phyloP scores from a whole-genome alignment of 108 stramenopile genomes.

The Skeletonema costatum region DNA sequence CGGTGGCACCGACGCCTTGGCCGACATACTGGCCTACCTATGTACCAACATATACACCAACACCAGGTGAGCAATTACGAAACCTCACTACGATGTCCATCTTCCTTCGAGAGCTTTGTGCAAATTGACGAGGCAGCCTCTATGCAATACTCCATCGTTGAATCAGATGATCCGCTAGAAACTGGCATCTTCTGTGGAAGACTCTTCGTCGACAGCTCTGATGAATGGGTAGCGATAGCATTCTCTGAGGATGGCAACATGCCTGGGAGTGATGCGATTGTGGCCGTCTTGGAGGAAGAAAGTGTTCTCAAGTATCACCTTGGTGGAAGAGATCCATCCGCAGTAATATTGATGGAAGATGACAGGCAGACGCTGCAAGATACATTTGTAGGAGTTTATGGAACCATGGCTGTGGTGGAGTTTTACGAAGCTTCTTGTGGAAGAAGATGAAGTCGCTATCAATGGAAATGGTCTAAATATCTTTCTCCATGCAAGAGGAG shows the following conservation, averaged over 20 bases:
- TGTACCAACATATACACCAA: neutral
- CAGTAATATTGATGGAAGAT: neutral
- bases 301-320: slow-evolving; percentile 2
- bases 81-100: neutral
- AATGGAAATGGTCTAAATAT: neutral
- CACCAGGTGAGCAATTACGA: neutral
- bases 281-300: neutral
- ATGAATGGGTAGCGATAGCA: neutral
- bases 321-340: neutral
- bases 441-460: neutral
- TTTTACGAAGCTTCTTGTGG: neutral
- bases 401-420: neutral
- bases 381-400: neutral
- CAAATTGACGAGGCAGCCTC: neutral
- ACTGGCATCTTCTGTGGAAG: neutral
- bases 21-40: neutral
- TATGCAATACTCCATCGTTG: slow-evolving; percentile 4
- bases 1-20: neutral
- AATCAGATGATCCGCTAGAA: neutral
- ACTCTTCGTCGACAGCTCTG: neutral
- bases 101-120: neutral
- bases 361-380: neutral
- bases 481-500: neutral
- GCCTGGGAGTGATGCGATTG: neutral
- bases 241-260: neutral